Conservation (phyloP, 805 yeast species). For the Yarrowia sp. region DNA sequence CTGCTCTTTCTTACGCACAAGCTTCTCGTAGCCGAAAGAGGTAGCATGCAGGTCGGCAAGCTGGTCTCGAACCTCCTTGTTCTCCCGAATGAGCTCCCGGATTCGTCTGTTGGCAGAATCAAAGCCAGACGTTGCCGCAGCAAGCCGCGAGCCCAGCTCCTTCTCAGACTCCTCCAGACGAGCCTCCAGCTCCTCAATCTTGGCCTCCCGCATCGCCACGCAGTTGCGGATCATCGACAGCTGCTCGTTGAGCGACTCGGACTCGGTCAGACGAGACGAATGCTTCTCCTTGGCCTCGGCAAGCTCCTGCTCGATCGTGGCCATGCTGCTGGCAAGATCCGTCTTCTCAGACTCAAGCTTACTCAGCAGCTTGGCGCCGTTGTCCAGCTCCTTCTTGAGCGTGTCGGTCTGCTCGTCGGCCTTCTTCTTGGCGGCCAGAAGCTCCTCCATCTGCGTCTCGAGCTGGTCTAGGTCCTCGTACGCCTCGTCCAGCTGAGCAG, state of each 20-base stretch:
- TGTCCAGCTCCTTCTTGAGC: constrained; percentile 50
- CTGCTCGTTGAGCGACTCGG: constrained; percentile 32
- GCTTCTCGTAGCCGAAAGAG: constrained; percentile 50
- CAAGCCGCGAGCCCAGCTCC: constrained; percentile 44
- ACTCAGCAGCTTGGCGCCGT: constrained; percentile 50
- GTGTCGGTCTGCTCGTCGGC: constrained; percentile 49
- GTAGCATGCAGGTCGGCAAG: constrained; percentile 53
- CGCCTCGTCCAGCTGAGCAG: constrained; percentile 48
- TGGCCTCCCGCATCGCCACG: constrained; percentile 46
- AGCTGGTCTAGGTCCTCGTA: constrained; percentile 49
- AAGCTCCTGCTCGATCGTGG: constrained; percentile 48
- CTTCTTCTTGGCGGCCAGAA: constrained; percentile 48
- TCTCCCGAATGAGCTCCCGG: constrained; percentile 55
- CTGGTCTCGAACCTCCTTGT: constrained; percentile 53
- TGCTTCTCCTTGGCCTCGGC: constrained; percentile 42
- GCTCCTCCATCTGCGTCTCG: constrained; percentile 47
- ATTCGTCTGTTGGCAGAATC: constrained; percentile 52
- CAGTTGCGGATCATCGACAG: constrained; percentile 43
- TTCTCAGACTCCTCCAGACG: constrained; percentile 47
- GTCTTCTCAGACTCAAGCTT: constrained; percentile 51
- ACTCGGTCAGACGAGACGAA: background rate
- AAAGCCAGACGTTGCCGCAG: constrained; percentile 42
- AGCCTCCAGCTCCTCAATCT: constrained; percentile 46
- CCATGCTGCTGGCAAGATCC: constrained; percentile 48
- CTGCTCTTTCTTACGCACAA: constrained; percentile 49